Base-by-base conservation (phyloP, 73 alveolate species). In the Paramecium biaurelia region DNA sequence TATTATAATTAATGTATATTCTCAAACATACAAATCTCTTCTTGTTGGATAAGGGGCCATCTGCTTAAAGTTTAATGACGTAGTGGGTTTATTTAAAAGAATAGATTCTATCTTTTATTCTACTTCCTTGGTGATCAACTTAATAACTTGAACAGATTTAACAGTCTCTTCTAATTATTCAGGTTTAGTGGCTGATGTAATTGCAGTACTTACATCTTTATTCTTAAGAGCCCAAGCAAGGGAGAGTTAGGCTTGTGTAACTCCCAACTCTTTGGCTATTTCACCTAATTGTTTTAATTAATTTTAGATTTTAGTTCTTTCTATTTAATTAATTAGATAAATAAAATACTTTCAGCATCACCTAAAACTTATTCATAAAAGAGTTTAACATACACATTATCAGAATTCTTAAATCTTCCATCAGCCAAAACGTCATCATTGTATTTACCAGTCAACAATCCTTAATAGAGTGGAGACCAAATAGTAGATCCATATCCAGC, bases 391-490 rank as follows among this genome's bases (percentile, higher is more conserved):
- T 88, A 68, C 2, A 8, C 12, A 70, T 88, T 24, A 10, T 92
- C 93, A 41, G 93, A 85, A 23, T 47, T 59, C 5, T 59, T 67
- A 10, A 21, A 85, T 21, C 95, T 72, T 67, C 95, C 99, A 38
- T 85, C 95, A 35, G 99, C 98, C 45, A 89, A 79, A 38, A 79
- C 82, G 14, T 98, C 99, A 38, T 97, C 94, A 89, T 97, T 98
- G 95, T 98, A 98, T 76, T 97, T 96, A 20, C 99, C 99, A 12
- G 99, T 92, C 57, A 98, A 95, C 67, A 98, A 92, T 2, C 99
- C 99, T 45, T 94, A 86, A 11, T 93, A 93, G 42, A 98, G 92
- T 1, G 99, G 99, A n/a, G 98, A 93, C 98, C 98, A 98, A 47
- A 96, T 93, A 15, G 99, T 97, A 18, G 99, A 89, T 35, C 99